A percentile compares a stretch with the other conserved stretches of the same genome.
phyloP scores from a whole-genome alignment of 495 filamentous ascomycete species.

The Xylaria venustula region DNA sequence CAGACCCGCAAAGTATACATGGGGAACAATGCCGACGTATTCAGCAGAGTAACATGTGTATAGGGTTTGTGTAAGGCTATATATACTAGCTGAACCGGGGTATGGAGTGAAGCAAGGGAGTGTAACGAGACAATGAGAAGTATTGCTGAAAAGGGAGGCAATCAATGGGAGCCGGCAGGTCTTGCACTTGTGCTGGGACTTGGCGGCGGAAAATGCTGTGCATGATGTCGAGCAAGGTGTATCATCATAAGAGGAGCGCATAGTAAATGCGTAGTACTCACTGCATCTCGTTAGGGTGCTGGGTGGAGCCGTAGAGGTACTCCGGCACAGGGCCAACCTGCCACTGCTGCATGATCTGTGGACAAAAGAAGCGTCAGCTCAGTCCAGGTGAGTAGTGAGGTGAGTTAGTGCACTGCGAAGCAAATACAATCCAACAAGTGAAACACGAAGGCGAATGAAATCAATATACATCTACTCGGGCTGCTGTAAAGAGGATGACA shows the following conservation, averaged over 20 bases:
- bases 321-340: constrained; percentile 48
- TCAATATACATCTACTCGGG: not conserved
- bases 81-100: constrained; percentile 14
- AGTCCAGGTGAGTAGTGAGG: not conserved
- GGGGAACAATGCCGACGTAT: not conserved
- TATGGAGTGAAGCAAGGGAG: not conserved
- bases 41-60: constrained; percentile 17
- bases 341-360: constrained; percentile 54
- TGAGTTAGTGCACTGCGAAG: not conserved
- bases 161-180: constrained; percentile 4
- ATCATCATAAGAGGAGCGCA: constrained; percentile 19
- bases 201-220: constrained; percentile 33
- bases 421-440: not conserved
- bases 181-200: not conserved
- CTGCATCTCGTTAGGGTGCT: constrained; percentile 50
- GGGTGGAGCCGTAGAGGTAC: constrained; percentile 48
- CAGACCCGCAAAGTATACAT: not conserved
- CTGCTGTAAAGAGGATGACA: not conserved
- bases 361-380: constrained; percentile 17
- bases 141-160: constrained; percentile 5
- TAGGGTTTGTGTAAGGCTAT: constrained; percentile 11
- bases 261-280: constrained; percentile 41
- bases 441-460: not conserved
- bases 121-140: constrained; percentile 1
- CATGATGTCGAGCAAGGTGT: constrained; percentile 17